Conservation (phyloP, 2,329 filamentous ascomycete species). For the Cordyceps militaris region DNA sequence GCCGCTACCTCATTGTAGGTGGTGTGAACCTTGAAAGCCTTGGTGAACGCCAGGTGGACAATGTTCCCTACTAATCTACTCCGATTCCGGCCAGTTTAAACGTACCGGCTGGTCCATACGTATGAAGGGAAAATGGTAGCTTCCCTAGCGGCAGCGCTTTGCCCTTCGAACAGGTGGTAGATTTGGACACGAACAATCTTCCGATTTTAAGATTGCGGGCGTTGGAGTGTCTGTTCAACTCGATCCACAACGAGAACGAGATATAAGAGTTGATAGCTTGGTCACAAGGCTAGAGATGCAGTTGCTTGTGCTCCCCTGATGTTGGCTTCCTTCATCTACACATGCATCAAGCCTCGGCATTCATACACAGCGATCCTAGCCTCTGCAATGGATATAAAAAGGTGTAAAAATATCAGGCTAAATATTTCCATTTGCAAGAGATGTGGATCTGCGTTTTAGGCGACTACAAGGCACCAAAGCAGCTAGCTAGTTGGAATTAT, state of each 20-base stretch:
- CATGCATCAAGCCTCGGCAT: too few species aligned
- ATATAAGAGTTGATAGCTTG: too few species aligned
- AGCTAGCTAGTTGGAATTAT: too few species aligned
- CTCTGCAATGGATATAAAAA: background rate
- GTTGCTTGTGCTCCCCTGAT: too few species aligned
- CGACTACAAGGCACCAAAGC: too few species aligned
- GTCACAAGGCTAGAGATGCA: too few species aligned
- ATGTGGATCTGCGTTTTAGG: too few species aligned
- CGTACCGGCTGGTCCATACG: background rate
- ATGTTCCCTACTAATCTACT: background rate
- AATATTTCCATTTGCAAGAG: background rate
- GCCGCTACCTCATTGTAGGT: background rate
- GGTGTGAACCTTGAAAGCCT: background rate
- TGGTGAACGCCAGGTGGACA: background rate
- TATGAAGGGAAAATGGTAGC: background rate
- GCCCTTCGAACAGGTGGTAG: background rate
- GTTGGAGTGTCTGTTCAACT: background rate
- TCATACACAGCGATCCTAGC: background rate
- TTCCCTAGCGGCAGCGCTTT: background rate
- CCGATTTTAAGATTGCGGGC: background rate
- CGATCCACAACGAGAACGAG: background rate
- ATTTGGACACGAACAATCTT: background rate
- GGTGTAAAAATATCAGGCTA: background rate
- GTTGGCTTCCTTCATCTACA: background rate
- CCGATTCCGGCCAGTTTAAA: background rate